Evolutionary conservation across 495 filamentous ascomycete species (phyloP).

Genomic region (Aspergillus sparsus): DNA sequence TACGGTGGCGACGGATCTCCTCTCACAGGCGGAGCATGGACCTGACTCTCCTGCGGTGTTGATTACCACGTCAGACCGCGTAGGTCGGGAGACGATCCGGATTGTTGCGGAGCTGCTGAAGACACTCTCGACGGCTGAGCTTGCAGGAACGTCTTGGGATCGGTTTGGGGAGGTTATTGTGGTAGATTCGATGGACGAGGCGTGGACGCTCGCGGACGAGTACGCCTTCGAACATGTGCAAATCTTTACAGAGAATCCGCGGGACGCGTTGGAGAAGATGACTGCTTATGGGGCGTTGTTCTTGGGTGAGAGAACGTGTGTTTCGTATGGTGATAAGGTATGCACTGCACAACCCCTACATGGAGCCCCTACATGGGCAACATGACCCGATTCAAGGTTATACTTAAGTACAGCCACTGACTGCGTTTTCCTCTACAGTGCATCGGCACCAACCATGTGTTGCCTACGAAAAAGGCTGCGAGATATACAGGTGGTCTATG

Average conservation of each 20-base stretch:
- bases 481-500: conserved; percentile 53
- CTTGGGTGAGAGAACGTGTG: conserved; percentile 55
- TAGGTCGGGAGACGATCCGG: conserved; percentile 42
- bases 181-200: conserved; percentile 46
- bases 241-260: conserved; percentile 49
- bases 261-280: conserved; percentile 54
- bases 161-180: conserved; percentile 51
- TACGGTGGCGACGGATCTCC: conserved; percentile 51
- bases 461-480: conserved; percentile 51
- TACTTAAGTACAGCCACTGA: neutral
- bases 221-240: conserved; percentile 57
- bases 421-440: conserved; percentile 27
- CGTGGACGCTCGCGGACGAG: conserved; percentile 51
- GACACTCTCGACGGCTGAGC: conserved; percentile 42
- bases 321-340: conserved; percentile 51
- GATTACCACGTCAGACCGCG: conserved; percentile 47
- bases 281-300: conserved; percentile 53
- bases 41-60: conserved; percentile 52
- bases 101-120: conserved; percentile 42
- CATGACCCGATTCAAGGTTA: neutral
- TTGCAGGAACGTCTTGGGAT: conserved; percentile 49
- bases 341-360: neutral
- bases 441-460: conserved; percentile 57
- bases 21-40: conserved; percentile 56
- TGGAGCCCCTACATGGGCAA: no score